These are phyloP conservation scores for Entomortierella lignicola DNA, from an alignment of 192 early-diverging fungal genomes.

Conservation along the genomic window DNA sequence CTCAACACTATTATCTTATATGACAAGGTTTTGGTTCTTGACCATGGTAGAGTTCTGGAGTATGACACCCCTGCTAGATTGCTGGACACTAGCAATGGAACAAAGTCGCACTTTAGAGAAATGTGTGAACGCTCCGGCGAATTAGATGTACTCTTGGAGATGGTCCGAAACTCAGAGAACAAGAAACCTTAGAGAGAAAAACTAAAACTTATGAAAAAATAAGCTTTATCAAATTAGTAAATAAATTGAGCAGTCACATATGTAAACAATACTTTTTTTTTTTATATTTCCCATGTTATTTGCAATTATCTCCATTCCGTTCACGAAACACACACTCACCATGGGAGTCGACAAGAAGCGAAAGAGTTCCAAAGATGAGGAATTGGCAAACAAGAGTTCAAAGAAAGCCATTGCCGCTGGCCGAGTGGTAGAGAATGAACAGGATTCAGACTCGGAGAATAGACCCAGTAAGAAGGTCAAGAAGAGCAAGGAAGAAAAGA, in stretches of 20 bases:
- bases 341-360: conserved; percentile 38
- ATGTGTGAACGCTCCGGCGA: conserved; percentile 91
- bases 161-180: conserved; percentile 51
- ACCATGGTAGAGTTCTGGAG: conserved; percentile 82
- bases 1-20: conserved; percentile 80
- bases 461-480: conserved; percentile 11
- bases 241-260: neutral
- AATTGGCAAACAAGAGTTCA: neutral
- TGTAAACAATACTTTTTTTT: neutral
- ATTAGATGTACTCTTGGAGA: conserved; percentile 71
- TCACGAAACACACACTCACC: neutral
- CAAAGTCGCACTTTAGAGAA: conserved; percentile 70
- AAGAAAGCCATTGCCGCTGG: conserved; percentile 2
- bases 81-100: conserved; percentile 62
- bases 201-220: no score
- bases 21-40: conserved; percentile 73
- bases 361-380: conserved; percentile 32
- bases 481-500: neutral
- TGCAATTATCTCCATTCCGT: neutral
- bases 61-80: conserved; percentile 82
- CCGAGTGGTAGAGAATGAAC: neutral
- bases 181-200: no score
- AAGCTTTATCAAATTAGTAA: no score
- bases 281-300: neutral
- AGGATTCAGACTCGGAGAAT: neutral